Percentiles rank a stretch among this genome's conserved stretches.
These are phyloP conservation scores for Phytophthora europaea DNA, from an alignment of 352 stramenopile genomes.

Conservation along the genomic window DNA sequence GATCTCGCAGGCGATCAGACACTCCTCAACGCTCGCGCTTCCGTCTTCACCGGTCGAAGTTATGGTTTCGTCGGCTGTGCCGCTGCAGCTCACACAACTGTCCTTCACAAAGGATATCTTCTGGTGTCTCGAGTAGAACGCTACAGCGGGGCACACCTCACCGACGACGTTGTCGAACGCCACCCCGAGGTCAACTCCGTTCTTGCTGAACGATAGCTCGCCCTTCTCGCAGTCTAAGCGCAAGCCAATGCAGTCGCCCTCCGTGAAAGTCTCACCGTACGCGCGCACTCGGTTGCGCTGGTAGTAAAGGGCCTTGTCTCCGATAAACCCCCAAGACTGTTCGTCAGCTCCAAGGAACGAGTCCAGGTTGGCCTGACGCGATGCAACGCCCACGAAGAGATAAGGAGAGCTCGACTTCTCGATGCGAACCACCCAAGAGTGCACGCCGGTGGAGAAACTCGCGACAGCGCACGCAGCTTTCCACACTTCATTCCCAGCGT, in stretches of 20 bases:
- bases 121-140: constrained; percentile 94
- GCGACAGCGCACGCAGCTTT: constrained; percentile 83
- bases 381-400: constrained; percentile 98
- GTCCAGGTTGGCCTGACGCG: constrained; percentile 89
- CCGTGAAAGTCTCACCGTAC: constrained; percentile 89
- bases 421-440: constrained; percentile 90
- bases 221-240: constrained; percentile 88
- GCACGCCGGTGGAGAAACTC: constrained; percentile 78
- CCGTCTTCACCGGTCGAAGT: constrained; percentile 30
- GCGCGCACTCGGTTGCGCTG: constrained; percentile 94
- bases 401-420: constrained; percentile 97
- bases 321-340: constrained; percentile 99
- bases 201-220: constrained; percentile 91
- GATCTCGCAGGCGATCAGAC: constrained; percentile 67
- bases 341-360: constrained; percentile 98
- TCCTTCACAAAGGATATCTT: constrained; percentile 68
- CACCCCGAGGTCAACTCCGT: constrained; percentile 85
- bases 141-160: constrained; percentile 91
- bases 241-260: constrained; percentile 90
- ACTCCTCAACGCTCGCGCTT: constrained; percentile 59
- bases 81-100: constrained; percentile 27
- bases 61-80: constrained; percentile 2
- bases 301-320: constrained; percentile 99
- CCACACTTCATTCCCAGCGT: constrained; percentile 91
- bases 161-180: constrained; percentile 94